Percentiles rank a stretch among this genome's conserved stretches.
phyloP scores from a whole-genome alignment of 352 stramenopile species.

The Phytopythium oedochilum region DNA sequence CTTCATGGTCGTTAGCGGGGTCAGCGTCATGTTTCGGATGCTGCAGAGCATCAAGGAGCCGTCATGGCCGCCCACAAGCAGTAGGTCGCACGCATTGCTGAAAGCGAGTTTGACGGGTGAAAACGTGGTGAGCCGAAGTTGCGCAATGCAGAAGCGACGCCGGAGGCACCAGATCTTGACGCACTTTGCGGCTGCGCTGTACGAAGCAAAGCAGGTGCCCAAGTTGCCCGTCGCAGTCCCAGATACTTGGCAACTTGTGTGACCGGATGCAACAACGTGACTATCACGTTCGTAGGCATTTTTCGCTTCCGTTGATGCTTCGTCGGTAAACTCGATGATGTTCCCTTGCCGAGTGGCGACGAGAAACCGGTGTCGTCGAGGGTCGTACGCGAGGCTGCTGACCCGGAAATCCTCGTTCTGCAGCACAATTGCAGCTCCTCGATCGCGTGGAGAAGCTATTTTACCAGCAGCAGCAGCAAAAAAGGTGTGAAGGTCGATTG shows the following conservation, averaged over 20 bases:
- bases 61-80: conserved; percentile 55
- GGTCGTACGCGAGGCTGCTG: conserved; percentile 65
- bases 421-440: not conserved
- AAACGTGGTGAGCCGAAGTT: conserved; percentile 10
- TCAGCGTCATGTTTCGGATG: conserved; percentile 19
- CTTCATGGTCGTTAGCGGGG: conserved; percentile 44
- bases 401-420: conserved; percentile 58
- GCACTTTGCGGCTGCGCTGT: conserved; percentile 25
- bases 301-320: not conserved
- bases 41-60: conserved; percentile 41
- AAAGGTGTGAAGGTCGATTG: conserved; percentile 48
- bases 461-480: conserved; percentile 1
- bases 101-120: conserved; percentile 27
- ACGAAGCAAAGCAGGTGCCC: conserved; percentile 49
- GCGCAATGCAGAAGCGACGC: conserved; percentile 10
- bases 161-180: conserved; percentile 67
- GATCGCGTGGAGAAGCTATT: not conserved
- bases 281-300: conserved; percentile 4
- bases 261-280: conserved; percentile 44
- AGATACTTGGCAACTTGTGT: conserved; percentile 19
- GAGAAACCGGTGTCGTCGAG: conserved; percentile 34
- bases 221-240: conserved; percentile 19
- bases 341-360: conserved; percentile 52
- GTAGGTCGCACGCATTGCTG: conserved; percentile 35
- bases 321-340: conserved; percentile 49